Evolutionary conservation across 2,329 filamentous ascomycete genomes (phyloP).

Genomic region (Cordyceps tenuipes): DNA sequence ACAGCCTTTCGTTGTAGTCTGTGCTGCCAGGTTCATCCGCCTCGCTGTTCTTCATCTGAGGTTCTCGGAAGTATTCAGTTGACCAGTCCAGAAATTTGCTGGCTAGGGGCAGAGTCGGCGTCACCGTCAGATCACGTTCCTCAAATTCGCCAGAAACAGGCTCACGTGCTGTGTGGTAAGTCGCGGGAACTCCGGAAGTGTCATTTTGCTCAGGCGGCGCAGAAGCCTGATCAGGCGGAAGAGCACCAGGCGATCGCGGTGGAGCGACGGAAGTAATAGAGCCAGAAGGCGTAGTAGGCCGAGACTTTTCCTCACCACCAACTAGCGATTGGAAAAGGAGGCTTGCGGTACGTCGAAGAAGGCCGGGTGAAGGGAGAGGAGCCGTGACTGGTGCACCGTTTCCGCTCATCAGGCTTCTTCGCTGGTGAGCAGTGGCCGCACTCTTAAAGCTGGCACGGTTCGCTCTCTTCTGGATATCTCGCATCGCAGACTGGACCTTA

Average conservation of each 20-base stretch:
- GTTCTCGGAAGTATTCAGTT: constrained; percentile 94
- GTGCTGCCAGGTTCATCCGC: constrained; percentile 93
- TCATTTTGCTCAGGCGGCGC: constrained; percentile 70
- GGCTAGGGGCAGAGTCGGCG: constrained; percentile 62
- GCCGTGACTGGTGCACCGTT: constrained; percentile 24
- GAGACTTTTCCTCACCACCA: constrained; percentile 37
- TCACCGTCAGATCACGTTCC: constrained; percentile 48
- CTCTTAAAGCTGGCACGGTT: constrained; percentile 39
- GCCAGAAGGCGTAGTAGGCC: constrained; percentile 24
- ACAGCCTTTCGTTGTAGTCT: constrained; percentile 91
- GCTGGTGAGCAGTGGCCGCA: constrained; percentile 33
- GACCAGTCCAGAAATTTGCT: constrained; percentile 93
- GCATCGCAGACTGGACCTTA: constrained; percentile 62
- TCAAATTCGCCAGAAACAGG: constrained; percentile 73
- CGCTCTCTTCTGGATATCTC: constrained; percentile 56
- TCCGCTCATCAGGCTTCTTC: constrained; percentile 31
- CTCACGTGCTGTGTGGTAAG: constrained; percentile 67
- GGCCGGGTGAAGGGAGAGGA: constrained; percentile 46
- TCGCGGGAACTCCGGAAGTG: constrained; percentile 53
- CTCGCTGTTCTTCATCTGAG: constrained; percentile 95
- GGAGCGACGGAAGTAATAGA: constrained; percentile 15
- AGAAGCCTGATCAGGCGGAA: constrained; percentile 33
- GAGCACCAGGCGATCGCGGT: constrained; percentile 24
- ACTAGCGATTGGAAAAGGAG: constrained; percentile 53
- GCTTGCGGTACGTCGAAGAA: constrained; percentile 57